These are phyloP conservation scores for Plasmodium yoelii DNA, from an alignment of 169 alveolate species.

Conservation along the genomic window DNA sequence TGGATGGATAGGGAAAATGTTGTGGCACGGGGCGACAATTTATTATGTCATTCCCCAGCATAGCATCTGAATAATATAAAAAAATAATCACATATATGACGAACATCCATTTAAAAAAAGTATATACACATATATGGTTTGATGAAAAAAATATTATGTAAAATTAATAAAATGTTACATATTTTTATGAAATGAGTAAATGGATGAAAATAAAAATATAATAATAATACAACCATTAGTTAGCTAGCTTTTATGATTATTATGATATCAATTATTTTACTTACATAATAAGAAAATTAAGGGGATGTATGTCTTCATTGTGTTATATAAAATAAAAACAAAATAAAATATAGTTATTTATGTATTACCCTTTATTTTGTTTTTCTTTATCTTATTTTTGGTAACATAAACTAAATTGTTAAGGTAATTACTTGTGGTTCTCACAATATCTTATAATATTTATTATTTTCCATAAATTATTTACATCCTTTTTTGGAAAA, in stretches of 20 bases:
- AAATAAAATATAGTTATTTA: no score
- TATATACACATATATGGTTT: not conserved
- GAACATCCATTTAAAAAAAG: not conserved
- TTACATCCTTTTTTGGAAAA: no score
- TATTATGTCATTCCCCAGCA: conserved; percentile 1
- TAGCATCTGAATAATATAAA: not conserved
- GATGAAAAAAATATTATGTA: not conserved
- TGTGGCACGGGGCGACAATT: not conserved
- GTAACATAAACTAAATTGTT: no score
- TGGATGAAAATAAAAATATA: not conserved
- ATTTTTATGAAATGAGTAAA: not conserved
- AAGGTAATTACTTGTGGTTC: no score
- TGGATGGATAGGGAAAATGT: no score
- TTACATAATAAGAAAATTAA: not conserved
- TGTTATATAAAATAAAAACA: not conserved
- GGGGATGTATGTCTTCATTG: not conserved
- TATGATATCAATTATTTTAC: not conserved
- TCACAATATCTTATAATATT: no score
- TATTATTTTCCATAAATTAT: no score
- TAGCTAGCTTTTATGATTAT: no score
- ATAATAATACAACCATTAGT: not conserved
- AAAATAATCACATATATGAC: not conserved
- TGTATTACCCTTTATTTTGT: no score
- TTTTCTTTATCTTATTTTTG: no score
- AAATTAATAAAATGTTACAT: not conserved